These are phyloP conservation scores for Paraphaeosphaeria sporulosa DNA, from an alignment of 2,329 filamentous ascomycete genomes.

Conservation along the genomic window DNA sequence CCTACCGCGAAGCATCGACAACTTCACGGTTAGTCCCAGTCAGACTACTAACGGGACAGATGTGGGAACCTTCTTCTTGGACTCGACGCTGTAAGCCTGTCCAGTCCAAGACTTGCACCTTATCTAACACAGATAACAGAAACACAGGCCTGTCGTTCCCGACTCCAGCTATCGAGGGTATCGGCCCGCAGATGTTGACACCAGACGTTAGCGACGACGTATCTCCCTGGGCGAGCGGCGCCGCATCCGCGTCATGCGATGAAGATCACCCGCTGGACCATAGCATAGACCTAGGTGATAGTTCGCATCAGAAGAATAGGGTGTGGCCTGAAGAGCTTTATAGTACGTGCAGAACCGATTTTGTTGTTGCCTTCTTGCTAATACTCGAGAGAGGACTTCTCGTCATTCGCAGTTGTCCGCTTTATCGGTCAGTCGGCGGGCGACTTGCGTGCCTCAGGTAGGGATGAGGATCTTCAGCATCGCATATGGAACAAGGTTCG, in stretches of 20 bases:
- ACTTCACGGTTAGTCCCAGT: neutral
- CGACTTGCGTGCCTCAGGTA: neutral
- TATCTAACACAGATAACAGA: neutral
- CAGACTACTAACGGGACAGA: neutral
- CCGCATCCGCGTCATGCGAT: neutral
- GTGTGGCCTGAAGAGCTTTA: neutral
- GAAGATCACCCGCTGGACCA: slow-evolving; percentile 2
- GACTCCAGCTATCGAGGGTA: neutral
- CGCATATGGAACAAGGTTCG: slow-evolving; percentile 1
- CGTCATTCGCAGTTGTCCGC: neutral
- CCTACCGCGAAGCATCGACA: neutral
- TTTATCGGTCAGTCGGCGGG: neutral
- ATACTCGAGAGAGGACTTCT: neutral
- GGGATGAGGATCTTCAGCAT: neutral
- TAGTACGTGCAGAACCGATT: neutral
- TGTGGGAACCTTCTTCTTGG: neutral
- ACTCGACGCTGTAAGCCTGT: neutral
- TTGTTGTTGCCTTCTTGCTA: neutral
- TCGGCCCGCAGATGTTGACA: neutral
- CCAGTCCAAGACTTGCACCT: neutral
- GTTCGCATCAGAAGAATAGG: neutral
- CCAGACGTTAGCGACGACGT: slow-evolving; percentile 1
- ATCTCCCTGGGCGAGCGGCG: neutral
- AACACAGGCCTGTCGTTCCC: neutral
- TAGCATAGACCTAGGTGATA: neutral